phyloP scores from a whole-genome alignment of 2,329 filamentous ascomycete genomes.

The Bipolaris zeicola region DNA sequence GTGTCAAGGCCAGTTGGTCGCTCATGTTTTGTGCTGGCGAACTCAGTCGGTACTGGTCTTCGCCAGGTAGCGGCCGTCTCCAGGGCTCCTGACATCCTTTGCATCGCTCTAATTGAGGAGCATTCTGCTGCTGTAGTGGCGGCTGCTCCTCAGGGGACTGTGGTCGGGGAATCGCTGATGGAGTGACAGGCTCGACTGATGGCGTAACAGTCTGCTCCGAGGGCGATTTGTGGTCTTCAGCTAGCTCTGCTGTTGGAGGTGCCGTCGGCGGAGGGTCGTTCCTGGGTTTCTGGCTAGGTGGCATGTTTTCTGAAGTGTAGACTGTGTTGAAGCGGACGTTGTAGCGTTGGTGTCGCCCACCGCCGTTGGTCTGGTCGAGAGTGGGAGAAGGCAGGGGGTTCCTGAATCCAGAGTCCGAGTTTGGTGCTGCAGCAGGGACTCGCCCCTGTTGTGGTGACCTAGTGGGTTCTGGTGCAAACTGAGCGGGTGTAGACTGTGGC shows the following conservation, averaged over 20 bases:
- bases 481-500: constrained; percentile 5
- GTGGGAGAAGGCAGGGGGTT: constrained; percentile 14
- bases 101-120: constrained; percentile 28
- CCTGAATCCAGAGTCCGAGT: constrained; percentile 12
- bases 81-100: constrained; percentile 28
- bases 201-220: constrained; percentile 11
- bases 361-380: constrained; percentile 17
- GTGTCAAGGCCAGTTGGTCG: constrained; percentile 19
- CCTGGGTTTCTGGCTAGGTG: constrained; percentile 24
- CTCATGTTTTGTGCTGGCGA: constrained; percentile 23
- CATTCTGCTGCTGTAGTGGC: constrained; percentile 15
- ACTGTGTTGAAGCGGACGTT: constrained; percentile 35
- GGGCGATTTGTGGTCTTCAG: constrained; percentile 12
- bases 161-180: neutral
- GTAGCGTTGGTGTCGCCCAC: constrained; percentile 29
- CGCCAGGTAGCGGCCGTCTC: constrained; percentile 25
- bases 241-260: constrained; percentile 7
- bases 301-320: constrained; percentile 24
- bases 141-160: constrained; percentile 9
- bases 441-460: constrained; percentile 20
- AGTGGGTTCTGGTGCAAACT: constrained; percentile 6
- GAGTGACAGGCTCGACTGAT: constrained; percentile 14
- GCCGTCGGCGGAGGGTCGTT: constrained; percentile 19
- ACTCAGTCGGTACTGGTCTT: constrained; percentile 12
- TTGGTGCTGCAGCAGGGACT: constrained; percentile 7